These are phyloP conservation scores for Acorus gramineus DNA, from an alignment of 106 monocot species.

Conservation along the genomic window DNA sequence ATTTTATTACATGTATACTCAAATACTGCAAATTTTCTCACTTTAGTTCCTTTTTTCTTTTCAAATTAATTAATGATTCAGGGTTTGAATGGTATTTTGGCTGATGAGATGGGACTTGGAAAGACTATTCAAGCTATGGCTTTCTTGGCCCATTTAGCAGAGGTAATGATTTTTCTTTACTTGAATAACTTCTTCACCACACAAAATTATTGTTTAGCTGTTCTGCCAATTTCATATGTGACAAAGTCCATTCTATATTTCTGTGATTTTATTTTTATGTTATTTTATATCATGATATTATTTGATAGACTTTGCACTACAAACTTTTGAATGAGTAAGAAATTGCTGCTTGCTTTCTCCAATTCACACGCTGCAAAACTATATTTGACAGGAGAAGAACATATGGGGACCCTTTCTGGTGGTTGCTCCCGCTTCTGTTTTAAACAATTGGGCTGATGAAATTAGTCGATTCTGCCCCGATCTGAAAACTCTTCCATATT, in stretches of 20 bases:
- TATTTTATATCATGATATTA: too few species aligned
- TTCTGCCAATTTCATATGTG: too few species aligned
- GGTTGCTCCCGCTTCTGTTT: conserved; percentile 90
- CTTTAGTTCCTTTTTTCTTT: not conserved
- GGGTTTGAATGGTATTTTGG: conserved; percentile 98
- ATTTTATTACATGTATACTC: not conserved
- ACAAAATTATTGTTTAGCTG: too few species aligned
- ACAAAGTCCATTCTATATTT: too few species aligned
- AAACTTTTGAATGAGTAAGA: not conserved
- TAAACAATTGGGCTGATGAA: conserved; percentile 99
- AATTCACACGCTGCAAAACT: not conserved
- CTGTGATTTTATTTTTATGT: too few species aligned
- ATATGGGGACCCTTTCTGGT: conserved; percentile 99
- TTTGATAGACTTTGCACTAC: too few species aligned
- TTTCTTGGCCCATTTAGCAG: conserved; percentile 95
- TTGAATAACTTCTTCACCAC: not conserved
- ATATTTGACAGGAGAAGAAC: conserved; percentile 75
- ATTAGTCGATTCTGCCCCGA: conserved; percentile 87
- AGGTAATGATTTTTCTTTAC: conserved; percentile 27
- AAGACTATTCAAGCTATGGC: conserved; percentile 99
- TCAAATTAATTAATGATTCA: conserved; percentile 3
- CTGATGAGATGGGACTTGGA: conserved; percentile 99
- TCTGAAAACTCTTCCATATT: conserved; percentile 88
- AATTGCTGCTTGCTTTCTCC: not conserved
- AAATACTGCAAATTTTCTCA: not conserved